Percentiles rank a stretch among this genome's conserved stretches.
Evolutionary conservation across 768 basidiomycete species (phyloP).

Genomic region (Piloderma croceum): DNA sequence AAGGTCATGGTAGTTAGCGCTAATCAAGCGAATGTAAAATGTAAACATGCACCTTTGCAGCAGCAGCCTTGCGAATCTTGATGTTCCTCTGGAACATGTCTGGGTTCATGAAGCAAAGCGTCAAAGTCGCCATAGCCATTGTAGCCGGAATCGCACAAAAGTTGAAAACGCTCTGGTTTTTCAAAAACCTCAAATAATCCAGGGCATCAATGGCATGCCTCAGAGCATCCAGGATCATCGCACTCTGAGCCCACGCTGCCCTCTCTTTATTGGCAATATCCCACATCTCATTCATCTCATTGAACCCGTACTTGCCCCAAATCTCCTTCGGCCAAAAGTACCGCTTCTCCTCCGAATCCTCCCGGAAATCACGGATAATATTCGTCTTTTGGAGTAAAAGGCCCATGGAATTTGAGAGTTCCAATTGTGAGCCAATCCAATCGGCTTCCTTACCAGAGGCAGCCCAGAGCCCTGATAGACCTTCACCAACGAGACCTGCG

Average conservation of each 20-base stretch:
- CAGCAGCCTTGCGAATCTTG: constrained; percentile 91
- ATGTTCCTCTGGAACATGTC: constrained; percentile 81
- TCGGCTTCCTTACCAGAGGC: constrained; percentile 77
- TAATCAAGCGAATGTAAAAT: not conserved
- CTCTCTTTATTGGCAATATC: constrained; percentile 50
- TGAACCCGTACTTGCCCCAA: constrained; percentile 76
- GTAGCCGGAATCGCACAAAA: constrained; percentile 92
- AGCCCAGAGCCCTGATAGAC: constrained; percentile 82
- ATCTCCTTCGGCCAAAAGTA: constrained; percentile 96
- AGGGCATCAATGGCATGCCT: constrained; percentile 79
- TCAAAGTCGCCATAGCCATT: constrained; percentile 94
- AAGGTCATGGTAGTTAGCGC: not conserved
- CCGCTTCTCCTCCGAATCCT: constrained; percentile 79
- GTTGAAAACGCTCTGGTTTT: constrained; percentile 90
- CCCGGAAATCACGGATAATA: constrained; percentile 91
- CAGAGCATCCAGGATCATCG: constrained; percentile 85
- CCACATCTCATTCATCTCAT: constrained; percentile 64
- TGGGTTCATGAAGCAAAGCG: constrained; percentile 90
- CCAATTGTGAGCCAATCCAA: constrained; percentile 74
- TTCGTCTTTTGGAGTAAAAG: constrained; percentile 96
- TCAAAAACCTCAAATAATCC: constrained; percentile 83
- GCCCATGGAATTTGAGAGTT: constrained; percentile 92
- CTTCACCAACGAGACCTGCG: constrained; percentile 95
- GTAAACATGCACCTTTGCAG: constrained; percentile 58
- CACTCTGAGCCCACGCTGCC: constrained; percentile 78